A percentile compares a stretch with the other conserved stretches of the same genome.
Conservation (phyloP, 1,284 basidiomycete genomes). For the Trichosporon sp. region DNA sequence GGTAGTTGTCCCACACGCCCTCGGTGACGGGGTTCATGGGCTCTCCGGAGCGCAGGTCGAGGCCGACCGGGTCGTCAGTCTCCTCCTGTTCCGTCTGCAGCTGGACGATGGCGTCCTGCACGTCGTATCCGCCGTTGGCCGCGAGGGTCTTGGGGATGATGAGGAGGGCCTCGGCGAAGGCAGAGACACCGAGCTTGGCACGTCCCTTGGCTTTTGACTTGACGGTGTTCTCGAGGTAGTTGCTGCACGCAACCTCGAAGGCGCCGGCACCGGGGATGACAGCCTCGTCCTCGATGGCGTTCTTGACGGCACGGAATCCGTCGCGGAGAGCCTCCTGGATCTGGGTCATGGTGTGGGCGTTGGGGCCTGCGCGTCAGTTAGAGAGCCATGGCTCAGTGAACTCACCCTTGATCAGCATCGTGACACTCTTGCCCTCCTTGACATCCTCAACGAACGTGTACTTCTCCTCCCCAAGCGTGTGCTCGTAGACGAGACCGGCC, state of each 20-base stretch:
- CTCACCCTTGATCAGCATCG: constrained; percentile 87
- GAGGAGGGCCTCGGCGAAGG: constrained; percentile 90
- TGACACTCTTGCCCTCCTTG: constrained; percentile 93
- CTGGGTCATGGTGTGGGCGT: constrained; percentile 91
- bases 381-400: background rate
- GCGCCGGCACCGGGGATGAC: constrained; percentile 94
- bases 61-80: constrained; percentile 85
- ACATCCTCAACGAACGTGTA: constrained; percentile 98
- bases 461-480: constrained; percentile 98
- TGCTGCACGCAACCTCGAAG: constrained; percentile 91
- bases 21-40: constrained; percentile 93
- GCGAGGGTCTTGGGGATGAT: constrained; percentile 96
- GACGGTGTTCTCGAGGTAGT: constrained; percentile 66
- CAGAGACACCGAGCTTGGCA: constrained; percentile 94
- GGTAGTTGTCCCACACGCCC: constrained; percentile 98
- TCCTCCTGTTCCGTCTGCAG: constrained; percentile 86
- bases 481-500: constrained; percentile 98
- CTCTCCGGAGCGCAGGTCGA: constrained; percentile 90
- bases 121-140: constrained; percentile 94
- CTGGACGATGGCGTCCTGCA: constrained; percentile 88
- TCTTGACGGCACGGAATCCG: constrained; percentile 93
- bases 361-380: constrained; percentile 59
- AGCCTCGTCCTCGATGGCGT: constrained; percentile 84
- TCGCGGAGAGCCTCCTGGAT: constrained; percentile 97
- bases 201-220: constrained; percentile 91